Base-by-base conservation (phyloP, 495 filamentous ascomycete species). In the Daldinia loculata region DNA sequence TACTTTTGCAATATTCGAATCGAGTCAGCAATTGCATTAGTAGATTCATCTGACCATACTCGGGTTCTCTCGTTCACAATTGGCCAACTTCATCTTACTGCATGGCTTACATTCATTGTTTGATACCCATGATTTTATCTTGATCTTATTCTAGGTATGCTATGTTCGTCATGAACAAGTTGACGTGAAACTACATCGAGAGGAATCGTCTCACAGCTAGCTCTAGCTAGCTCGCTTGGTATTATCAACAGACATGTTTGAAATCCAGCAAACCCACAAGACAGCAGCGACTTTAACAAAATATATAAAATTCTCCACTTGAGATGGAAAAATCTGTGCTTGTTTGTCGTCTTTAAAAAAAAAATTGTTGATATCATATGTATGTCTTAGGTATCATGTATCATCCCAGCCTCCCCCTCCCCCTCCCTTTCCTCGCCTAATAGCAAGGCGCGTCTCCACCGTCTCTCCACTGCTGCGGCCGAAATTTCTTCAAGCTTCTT, bases 161-260 rank as follows among this genome's bases (percentile, higher is more conserved):
- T 66, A 61, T 51, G n/a, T 9, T 48, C n/a, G 19, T 38, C 57
- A 62, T 67, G 30, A 60, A 66, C 7, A 45, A 48, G 8, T 48
- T 53, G 32, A 36, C 34, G 24, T 24, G 17, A 61, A 43, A 51
- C 56, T 67, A 67, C 14, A 12, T 57, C 22, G 36, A 61, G 36
- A 61, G 3, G 62, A 59, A 34, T 52, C 2, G 30, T 67, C 50
- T 27, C 45, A 66, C 3, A 30, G 48, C 17, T 61, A 56, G 8
- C 30, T 34, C 17, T 61, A 56, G 8, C 30, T 34, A 34, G 43
- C 36, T 63, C 29, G 59, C 38, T 60, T 69, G 61, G 66, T 73
- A 69, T 66, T 62, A 73, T 73, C 56, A 61, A 68, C 64, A 73
- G 65, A 68, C 65, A 69, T 22, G 63, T 69, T 73, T 63, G 51